Evolutionary conservation across 495 filamentous ascomycete genomes (phyloP).

Genomic region (Penicillium arizonense): DNA sequence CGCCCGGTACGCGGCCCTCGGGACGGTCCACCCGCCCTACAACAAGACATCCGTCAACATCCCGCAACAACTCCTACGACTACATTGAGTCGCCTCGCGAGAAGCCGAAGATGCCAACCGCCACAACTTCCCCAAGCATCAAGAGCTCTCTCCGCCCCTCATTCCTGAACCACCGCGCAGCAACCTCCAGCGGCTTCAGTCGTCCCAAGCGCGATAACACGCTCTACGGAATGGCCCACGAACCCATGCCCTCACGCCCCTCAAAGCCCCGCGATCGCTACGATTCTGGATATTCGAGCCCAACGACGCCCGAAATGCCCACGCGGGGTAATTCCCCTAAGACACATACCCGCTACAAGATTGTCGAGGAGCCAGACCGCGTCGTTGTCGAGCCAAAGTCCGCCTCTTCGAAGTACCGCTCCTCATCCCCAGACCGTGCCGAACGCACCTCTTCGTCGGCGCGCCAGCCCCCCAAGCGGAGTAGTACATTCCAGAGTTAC

Average conservation of each 20-base stretch:
- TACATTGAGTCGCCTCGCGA: constrained; percentile 31
- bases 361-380: constrained; percentile 23
- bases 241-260: constrained; percentile 26
- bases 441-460: constrained; percentile 10
- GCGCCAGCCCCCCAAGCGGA: constrained; percentile 14
- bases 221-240: constrained; percentile 24
- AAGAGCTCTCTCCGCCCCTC: constrained; percentile 27
- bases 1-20: constrained; percentile 24
- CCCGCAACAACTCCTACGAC: constrained; percentile 36
- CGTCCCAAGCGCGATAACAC: constrained; percentile 25
- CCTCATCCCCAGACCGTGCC: constrained; percentile 18
- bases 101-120: constrained; percentile 31
- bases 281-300: constrained; percentile 49
- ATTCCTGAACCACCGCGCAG: constrained; percentile 29
- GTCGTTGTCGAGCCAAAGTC: constrained; percentile 34
- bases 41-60: constrained; percentile 24
- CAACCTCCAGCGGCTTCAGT: constrained; percentile 27
- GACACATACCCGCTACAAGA: constrained; percentile 34
- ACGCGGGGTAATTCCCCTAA: constrained; percentile 28
- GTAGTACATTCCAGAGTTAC: constrained; percentile 14
- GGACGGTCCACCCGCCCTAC: constrained; percentile 30
- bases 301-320: constrained; percentile 39
- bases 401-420: constrained; percentile 18
- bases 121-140: constrained; percentile 24
- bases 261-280: constrained; percentile 37